Conservation (phyloP, 495 filamentous ascomycete genomes). For the Tuber calosporum region DNA sequence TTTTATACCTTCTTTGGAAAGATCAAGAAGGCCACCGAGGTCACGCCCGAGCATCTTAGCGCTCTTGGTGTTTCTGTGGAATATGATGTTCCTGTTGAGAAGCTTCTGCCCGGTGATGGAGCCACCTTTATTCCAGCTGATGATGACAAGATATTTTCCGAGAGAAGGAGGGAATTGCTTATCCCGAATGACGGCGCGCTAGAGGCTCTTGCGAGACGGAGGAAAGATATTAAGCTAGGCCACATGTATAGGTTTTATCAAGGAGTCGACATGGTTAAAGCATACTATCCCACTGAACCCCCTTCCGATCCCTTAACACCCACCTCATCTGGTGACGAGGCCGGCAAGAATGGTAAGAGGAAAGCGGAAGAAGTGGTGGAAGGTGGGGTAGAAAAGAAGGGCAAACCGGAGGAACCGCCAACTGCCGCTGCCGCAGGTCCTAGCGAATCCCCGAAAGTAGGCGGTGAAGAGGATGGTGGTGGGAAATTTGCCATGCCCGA, state of each 20-base stretch:
- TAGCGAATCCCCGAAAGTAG: neutral
- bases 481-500: constrained; percentile 37
- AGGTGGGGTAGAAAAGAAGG: constrained; percentile 29
- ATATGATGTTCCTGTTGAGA: constrained; percentile 37
- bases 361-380: constrained; percentile 26
- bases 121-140: constrained; percentile 32
- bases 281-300: constrained; percentile 30
- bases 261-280: constrained; percentile 30
- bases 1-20: constrained; percentile 39
- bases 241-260: constrained; percentile 42
- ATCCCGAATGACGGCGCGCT: constrained; percentile 34
- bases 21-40: constrained; percentile 40
- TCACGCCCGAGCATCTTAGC: constrained; percentile 36
- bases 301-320: constrained; percentile 8
- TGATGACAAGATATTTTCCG: constrained; percentile 32
- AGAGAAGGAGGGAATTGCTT: constrained; percentile 34
- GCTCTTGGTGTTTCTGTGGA: constrained; percentile 38
- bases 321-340: constrained; percentile 18
- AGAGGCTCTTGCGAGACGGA: constrained; percentile 34
- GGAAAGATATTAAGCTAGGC: constrained; percentile 37
- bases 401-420: constrained; percentile 20
- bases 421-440: neutral
- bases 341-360: constrained; percentile 24
- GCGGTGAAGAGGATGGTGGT: neutral
- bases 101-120: constrained; percentile 27